Conservation (phyloP, 2,329 filamentous ascomycete genomes). For the Nigrospora oryzae region DNA sequence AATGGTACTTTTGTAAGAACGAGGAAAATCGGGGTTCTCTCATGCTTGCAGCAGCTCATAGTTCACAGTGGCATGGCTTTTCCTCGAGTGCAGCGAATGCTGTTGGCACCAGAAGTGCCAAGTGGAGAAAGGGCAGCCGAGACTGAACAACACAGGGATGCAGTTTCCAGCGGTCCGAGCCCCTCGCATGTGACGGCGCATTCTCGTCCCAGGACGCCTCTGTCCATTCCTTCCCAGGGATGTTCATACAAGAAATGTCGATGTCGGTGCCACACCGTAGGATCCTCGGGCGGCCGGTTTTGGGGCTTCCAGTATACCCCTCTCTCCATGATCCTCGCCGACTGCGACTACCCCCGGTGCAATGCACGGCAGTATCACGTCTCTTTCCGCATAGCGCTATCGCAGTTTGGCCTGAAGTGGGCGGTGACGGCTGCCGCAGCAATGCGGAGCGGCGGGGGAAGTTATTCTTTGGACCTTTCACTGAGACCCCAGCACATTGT, state of each 20-base stretch:
- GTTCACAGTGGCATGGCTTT: no score
- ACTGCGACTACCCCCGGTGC: background rate
- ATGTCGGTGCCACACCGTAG: background rate
- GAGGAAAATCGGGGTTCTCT: no score
- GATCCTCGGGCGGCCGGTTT: background rate
- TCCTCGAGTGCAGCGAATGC: background rate
- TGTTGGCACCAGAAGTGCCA: background rate
- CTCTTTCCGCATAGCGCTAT: background rate
- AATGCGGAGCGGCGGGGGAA: background rate
- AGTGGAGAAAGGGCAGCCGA: no score
- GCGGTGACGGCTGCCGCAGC: background rate
- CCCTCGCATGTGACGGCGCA: accelerated
- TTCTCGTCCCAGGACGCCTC: no score
- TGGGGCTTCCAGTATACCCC: constrained; percentile 1
- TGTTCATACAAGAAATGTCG: background rate
- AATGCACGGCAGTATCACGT: background rate
- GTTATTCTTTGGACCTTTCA: background rate
- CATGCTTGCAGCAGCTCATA: no score
- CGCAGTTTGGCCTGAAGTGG: background rate
- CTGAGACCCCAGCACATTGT: background rate
- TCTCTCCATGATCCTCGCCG: background rate
- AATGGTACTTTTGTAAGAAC: no score
- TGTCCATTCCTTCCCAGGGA: no score
- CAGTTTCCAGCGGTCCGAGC: background rate
- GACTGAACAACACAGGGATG: background rate